Conservation (phyloP, 2,329 filamentous ascomycete species). For the Penicillium sp. region DNA sequence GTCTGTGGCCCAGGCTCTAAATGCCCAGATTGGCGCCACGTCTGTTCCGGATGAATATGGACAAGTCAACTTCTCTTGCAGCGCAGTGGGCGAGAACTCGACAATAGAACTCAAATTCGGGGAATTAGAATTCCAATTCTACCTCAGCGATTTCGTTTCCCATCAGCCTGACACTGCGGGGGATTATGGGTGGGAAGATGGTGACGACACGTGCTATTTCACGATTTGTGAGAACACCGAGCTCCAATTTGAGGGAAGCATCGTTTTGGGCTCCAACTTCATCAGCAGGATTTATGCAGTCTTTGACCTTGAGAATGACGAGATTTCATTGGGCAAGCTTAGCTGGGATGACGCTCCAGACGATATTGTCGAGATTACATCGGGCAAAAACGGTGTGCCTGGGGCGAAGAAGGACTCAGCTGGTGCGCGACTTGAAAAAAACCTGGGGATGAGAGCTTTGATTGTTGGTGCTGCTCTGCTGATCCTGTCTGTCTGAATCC, state of each 20-base stretch:
- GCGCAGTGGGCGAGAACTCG: neutral
- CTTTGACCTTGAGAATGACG: conserved; percentile 11
- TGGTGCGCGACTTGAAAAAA: neutral
- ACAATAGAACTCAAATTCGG: conserved; percentile 9
- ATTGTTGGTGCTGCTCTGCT: neutral
- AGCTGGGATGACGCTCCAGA: neutral
- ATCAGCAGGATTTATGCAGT: conserved; percentile 5
- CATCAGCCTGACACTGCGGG: neutral
- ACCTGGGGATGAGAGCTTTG: neutral
- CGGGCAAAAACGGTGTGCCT: neutral
- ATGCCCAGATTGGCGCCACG: neutral
- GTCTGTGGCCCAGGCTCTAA: neutral
- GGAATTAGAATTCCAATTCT: neutral
- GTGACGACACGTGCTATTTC: conserved; percentile 4
- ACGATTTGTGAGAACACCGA: neutral
- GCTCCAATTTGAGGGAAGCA: neutral
- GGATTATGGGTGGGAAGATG: neutral
- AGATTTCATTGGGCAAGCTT: conserved; percentile 7
- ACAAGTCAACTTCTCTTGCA: conserved; percentile 7
- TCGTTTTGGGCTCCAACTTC: conserved; percentile 5
- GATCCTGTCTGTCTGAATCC: neutral
- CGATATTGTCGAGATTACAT: conserved; percentile 9
- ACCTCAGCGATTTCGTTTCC: neutral
- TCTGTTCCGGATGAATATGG: neutral
- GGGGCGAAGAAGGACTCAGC: neutral